These are phyloP conservation scores for Lepiota brunneoincarnata DNA, from an alignment of 768 basidiomycete genomes.

Conservation along the genomic window DNA sequence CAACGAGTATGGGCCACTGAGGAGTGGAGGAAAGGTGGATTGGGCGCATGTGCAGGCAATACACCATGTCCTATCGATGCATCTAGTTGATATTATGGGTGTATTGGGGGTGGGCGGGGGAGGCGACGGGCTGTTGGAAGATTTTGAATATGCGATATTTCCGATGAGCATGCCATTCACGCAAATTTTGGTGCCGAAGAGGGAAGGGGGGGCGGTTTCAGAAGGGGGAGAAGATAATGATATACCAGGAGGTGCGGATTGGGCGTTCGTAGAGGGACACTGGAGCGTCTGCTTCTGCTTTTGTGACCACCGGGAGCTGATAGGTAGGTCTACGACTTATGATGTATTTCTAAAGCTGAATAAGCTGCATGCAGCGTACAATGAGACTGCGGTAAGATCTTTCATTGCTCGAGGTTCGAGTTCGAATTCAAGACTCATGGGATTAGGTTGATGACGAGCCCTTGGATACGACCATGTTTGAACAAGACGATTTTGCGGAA, in stretches of 20 bases:
- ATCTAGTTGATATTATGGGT: slow-evolving; percentile 37
- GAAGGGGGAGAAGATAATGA: slow-evolving; percentile 28
- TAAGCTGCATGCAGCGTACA: slow-evolving; percentile 40
- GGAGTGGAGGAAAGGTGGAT: slow-evolving; percentile 46
- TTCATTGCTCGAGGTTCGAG: neutral
- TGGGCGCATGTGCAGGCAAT: slow-evolving; percentile 60
- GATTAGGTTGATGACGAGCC: neutral
- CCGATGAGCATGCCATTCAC: slow-evolving; percentile 53
- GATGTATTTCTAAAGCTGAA: slow-evolving; percentile 1
- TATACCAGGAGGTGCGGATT: slow-evolving; percentile 33
- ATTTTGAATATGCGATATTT: slow-evolving; percentile 33
- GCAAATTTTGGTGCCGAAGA: slow-evolving; percentile 45
- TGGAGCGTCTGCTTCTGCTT: slow-evolving; percentile 71
- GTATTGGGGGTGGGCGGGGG: slow-evolving; percentile 1
- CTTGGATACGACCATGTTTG: slow-evolving; percentile 44
- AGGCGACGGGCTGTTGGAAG: slow-evolving; percentile 24
- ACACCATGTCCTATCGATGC: slow-evolving; percentile 54
- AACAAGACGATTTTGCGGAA: slow-evolving; percentile 48
- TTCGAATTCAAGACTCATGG: neutral
- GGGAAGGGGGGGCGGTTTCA: slow-evolving; percentile 13
- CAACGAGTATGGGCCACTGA: slow-evolving; percentile 57
- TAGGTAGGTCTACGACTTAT: slow-evolving; percentile 42
- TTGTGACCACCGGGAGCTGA: slow-evolving; percentile 63
- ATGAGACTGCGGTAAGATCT: slow-evolving; percentile 32
- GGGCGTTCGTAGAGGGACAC: slow-evolving; percentile 56